Conservation (phyloP, 2,329 filamentous ascomycete genomes). For the Fusarium metavorans region DNA sequence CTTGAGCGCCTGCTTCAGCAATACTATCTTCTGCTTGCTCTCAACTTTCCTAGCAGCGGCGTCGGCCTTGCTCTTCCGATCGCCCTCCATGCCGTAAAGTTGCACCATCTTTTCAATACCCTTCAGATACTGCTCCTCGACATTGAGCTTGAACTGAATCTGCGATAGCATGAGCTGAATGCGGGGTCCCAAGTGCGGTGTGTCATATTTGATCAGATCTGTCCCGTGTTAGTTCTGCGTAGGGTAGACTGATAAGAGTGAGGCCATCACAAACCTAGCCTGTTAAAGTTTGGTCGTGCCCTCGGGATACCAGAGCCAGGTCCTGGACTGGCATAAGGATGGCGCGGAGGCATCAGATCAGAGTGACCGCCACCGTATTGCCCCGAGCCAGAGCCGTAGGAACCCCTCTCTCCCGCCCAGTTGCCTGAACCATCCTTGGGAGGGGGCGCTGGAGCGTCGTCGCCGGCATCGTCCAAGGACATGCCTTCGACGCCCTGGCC, state of each 20-base stretch:
- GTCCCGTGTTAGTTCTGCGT: slow-evolving; percentile 13
- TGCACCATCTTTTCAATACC: slow-evolving; percentile 99
- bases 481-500: slow-evolving; percentile 75
- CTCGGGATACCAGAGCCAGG: slow-evolving; percentile 78
- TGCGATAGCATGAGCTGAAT: slow-evolving; percentile 99
- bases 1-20: slow-evolving; percentile 95
- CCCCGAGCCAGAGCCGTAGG: slow-evolving; percentile 67
- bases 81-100: slow-evolving; percentile 96
- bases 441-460: slow-evolving; percentile 72
- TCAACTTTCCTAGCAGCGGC: slow-evolving; percentile 90
- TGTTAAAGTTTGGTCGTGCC: slow-evolving; percentile 90
- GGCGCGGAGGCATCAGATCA: slow-evolving; percentile 83
- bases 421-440: slow-evolving; percentile 74
- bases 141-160: slow-evolving; percentile 97
- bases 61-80: slow-evolving; percentile 94
- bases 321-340: slow-evolving; percentile 78
- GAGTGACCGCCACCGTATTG: slow-evolving; percentile 71
- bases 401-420: slow-evolving; percentile 63
- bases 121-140: slow-evolving; percentile 98
- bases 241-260: slow-evolving; percentile 6
- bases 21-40: slow-evolving; percentile 97
- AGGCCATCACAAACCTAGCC: slow-evolving; percentile 77
- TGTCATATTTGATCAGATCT: slow-evolving; percentile 99
- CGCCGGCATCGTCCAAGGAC: slow-evolving; percentile 62
- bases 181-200: slow-evolving; percentile 91